Evolutionary conservation across 2,329 filamentous ascomycete species (phyloP).

Genomic region (Geosmithia morbida): DNA sequence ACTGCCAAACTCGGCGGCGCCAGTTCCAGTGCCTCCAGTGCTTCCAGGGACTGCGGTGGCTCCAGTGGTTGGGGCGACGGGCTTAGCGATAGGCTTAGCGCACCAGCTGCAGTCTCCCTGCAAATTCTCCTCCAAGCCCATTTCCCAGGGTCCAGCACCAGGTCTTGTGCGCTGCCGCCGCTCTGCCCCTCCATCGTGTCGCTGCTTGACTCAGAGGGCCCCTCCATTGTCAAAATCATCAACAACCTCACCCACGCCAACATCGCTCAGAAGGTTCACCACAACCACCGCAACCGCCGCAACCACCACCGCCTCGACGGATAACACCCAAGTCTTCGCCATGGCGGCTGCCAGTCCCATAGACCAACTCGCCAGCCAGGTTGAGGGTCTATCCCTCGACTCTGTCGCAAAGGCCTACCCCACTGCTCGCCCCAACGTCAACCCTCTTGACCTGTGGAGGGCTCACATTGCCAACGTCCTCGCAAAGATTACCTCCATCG

Average conservation of each 20-base stretch:
- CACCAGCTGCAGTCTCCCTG: background rate
- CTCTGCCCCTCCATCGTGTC: conserved; percentile 3
- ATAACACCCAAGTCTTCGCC: no score
- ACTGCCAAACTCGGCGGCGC: no score
- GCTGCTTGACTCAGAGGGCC: conserved; percentile 1
- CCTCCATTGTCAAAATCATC: conserved; percentile 4
- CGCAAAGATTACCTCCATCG: conserved; percentile 54
- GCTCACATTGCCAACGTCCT: conserved; percentile 60
- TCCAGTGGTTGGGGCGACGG: no score
- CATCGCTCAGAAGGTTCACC: background rate
- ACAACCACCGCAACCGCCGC: background rate
- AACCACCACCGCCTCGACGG: background rate
- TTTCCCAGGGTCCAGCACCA: background rate
- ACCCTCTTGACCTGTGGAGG: conserved; percentile 69
- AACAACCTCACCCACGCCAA: background rate
- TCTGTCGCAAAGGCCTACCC: conserved; percentile 22
- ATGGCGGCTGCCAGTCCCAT: conserved; percentile 3
- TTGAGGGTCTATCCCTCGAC: conserved; percentile 6
- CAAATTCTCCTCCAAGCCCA: conserved; percentile 1
- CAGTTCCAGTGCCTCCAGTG: background rate
- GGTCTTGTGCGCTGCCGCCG: background rate
- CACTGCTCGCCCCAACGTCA: conserved; percentile 50
- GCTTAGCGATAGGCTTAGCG: no score
- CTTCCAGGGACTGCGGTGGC: background rate
- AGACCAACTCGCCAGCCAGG: conserved; percentile 5